Evolutionary conservation across 306 rosid species (phyloP).

Genomic region (Albizia julibrissin): DNA sequence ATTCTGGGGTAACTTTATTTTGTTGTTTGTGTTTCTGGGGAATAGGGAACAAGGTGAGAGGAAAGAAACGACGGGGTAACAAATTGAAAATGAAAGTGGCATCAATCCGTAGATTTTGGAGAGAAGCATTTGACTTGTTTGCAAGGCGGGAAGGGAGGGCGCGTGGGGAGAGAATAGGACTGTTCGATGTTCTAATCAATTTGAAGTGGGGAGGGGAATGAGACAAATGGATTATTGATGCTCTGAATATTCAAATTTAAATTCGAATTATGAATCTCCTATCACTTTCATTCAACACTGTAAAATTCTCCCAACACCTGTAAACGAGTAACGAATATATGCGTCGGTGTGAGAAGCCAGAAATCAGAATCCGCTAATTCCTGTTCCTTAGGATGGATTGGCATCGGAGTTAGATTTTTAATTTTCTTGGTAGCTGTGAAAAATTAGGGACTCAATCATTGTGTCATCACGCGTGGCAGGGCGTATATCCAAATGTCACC

Average conservation of each 20-base stretch:
- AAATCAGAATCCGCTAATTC: too few relatives aligned
- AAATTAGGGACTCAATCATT: neutral
- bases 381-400: too few relatives aligned
- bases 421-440: neutral
- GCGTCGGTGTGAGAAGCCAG: neutral
- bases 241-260: neutral
- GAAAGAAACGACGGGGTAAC: neutral
- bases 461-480: neutral
- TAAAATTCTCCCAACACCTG: neutral
- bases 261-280: neutral
- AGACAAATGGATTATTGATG: neutral
- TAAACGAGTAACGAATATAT: neutral
- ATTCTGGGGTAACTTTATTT: neutral
- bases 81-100: constrained; percentile 22
- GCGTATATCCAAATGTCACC: neutral
- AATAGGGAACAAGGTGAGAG: too few relatives aligned
- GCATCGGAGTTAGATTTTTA: neutral
- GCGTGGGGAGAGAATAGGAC: neutral
- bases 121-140: neutral
- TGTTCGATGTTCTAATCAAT: too few relatives aligned
- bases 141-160: neutral
- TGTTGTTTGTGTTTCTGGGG: neutral
- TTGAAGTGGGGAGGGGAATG: neutral
- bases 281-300: neutral
- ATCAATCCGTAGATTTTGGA: neutral